Conservation (phyloP, 1,139 yeast species). For the Blastobotrys ciferrii region DNA sequence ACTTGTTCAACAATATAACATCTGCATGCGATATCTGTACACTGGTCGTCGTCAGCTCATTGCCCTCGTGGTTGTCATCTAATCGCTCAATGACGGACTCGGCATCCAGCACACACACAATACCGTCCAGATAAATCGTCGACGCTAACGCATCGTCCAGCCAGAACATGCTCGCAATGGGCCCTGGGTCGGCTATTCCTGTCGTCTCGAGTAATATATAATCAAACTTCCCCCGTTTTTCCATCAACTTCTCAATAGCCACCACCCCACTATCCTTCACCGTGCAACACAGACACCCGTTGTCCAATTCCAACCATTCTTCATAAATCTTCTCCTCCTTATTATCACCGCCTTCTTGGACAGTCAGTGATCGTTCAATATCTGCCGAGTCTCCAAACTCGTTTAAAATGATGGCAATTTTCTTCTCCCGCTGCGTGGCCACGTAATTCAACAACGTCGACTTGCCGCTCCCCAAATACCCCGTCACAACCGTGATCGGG, state of each 20-base stretch:
- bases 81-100: constrained; percentile 64
- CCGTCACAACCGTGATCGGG: constrained; percentile 91
- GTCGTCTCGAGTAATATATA: constrained; percentile 90
- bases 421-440: constrained; percentile 64
- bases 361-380: constrained; percentile 82
- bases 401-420: constrained; percentile 85
- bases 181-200: constrained; percentile 97
- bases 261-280: constrained; percentile 92
- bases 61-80: constrained; percentile 56
- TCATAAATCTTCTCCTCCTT: constrained; percentile 47
- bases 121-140: constrained; percentile 86
- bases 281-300: constrained; percentile 95
- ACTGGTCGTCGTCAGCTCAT: constrained; percentile 76
- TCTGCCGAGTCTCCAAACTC: constrained; percentile 61
- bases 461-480: constrained; percentile 93
- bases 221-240: constrained; percentile 72
- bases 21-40: constrained; percentile 91
- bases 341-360: constrained; percentile 52
- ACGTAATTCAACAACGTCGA: constrained; percentile 69
- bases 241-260: constrained; percentile 87
- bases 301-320: constrained; percentile 95
- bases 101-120: constrained; percentile 86
- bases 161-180: constrained; percentile 97
- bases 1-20: constrained; percentile 70
- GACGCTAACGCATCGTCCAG: constrained; percentile 84